Evolutionary conservation across 306 rosid species (phyloP), one percentile per base, ranked within the genome.

Genomic region (Trifolium subterraneum): DNA sequence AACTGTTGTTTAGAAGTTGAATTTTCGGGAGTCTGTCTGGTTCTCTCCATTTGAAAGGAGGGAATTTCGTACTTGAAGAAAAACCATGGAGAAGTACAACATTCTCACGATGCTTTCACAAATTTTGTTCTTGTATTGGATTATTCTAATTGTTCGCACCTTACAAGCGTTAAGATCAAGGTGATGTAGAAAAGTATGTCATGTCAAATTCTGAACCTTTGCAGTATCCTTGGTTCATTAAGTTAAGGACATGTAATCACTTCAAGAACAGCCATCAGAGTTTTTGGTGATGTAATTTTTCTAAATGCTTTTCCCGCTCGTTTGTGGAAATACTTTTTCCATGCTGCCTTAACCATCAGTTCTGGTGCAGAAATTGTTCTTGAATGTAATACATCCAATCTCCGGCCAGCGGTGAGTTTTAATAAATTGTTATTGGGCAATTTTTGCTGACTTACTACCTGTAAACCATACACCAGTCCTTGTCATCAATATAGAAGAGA

Each of bases 1-100:
- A 76, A 42, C 72, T 2, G 3, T 23, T 33, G 52, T 52, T 41
- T 84, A 81, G 77, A 78, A 74, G 80, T 81, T 74, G 79, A 78
- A 33, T 58, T 71, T 76, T 64, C 42, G 16, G 70, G 64, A 20
- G 16, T 41, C 8, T 19, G 18, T 20, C 68, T 14, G 70, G 79
- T 29, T 42, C 36, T 35, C 23, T 75, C 42, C 78, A 41, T 12
- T 41, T 76, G 39, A 45, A 13, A 44, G 50, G 7, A 44, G 50
- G 15, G 13, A 4, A 13, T 44, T 44, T 15, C 50, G 13, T 44
- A 44, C 7, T 13, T 44, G n/a, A 44, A 48, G 72, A 15, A 56
- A 58, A 47, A 70, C 45, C 69, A 42, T 58, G 64, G 7, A 13
- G 7, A 13, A 58, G 72, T 29, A 35, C 75, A 22, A 35, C 75